Conservation (phyloP, 306 rosid species). For the Quercus engelmannii region DNA sequence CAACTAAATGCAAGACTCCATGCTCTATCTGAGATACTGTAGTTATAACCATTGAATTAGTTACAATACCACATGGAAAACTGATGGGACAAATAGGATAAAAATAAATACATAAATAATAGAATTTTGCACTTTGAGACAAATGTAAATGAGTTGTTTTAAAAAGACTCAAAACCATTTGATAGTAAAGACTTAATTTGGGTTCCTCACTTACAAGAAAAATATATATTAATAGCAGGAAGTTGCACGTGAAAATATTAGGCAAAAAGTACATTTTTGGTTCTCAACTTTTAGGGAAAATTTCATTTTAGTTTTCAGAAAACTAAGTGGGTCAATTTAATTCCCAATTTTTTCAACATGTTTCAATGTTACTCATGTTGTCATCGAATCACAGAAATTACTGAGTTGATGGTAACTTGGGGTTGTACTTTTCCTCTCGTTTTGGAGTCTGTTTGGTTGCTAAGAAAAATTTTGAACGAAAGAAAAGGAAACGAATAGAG, state of each 20-base stretch:
- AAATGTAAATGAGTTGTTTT: not conserved
- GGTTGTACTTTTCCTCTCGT: too few species aligned
- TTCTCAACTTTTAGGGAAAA: too few species aligned
- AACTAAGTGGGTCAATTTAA: too few species aligned
- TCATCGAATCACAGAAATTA: too few species aligned
- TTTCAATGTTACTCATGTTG: too few species aligned
- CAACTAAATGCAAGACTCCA: slow-evolving; percentile 67
- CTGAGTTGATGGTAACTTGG: too few species aligned
- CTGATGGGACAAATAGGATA: not conserved
- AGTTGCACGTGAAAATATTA: not conserved
- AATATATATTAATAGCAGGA: not conserved
- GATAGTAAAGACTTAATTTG: not conserved
- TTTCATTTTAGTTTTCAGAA: too few species aligned
- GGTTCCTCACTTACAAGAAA: not conserved
- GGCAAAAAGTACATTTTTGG: too few species aligned
- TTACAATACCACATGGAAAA: slow-evolving; percentile 22
- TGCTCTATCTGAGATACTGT: slow-evolving; percentile 95
- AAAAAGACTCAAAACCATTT: not conserved
- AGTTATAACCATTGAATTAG: slow-evolving; percentile 33
- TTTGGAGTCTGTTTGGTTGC: too few species aligned
- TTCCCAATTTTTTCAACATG: too few species aligned
- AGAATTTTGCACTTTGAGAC: not conserved
- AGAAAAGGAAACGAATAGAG: too few species aligned
- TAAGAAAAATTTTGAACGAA: too few species aligned
- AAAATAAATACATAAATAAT: not conserved